Percentiles rank a stretch among this genome's conserved stretches.
Evolutionary conservation across 2,329 filamentous ascomycete species (phyloP).

Genomic region (Penicillium expansum): DNA sequence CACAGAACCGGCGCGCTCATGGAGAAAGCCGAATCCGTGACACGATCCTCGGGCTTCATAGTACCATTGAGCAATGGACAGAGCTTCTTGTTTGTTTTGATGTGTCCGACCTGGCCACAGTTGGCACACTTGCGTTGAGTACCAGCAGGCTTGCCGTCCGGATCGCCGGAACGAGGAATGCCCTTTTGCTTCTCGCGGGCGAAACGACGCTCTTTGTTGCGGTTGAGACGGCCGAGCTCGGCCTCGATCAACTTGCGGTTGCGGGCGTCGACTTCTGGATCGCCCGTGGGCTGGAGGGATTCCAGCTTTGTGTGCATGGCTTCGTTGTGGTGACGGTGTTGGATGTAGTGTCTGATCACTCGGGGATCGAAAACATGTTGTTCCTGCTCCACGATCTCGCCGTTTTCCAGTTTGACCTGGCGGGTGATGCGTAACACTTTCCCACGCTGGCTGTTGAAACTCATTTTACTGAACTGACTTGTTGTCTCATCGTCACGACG

Average conservation of each 20-base stretch:
- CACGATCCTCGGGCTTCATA: conserved; percentile 57
- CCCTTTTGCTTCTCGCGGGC: conserved; percentile 88
- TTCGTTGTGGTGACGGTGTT: conserved; percentile 68
- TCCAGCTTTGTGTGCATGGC: conserved; percentile 70
- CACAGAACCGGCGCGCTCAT: conserved; percentile 43
- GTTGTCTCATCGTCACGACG: conserved; percentile 70
- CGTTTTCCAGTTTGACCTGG: conserved; percentile 60
- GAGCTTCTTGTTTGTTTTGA: conserved; percentile 99
- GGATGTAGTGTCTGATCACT: conserved; percentile 86
- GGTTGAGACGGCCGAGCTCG: conserved; percentile 79
- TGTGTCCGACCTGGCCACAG: conserved; percentile 93
- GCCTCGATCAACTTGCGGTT: conserved; percentile 62
- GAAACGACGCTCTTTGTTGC: conserved; percentile 86
- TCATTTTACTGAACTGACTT: conserved; percentile 73
- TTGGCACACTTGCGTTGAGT: conserved; percentile 89
- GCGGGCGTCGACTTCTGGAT: conserved; percentile 63
- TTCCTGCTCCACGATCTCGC: conserved; percentile 60
- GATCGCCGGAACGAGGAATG: conserved; percentile 47
- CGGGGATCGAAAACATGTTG: conserved; percentile 72
- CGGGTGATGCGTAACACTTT: conserved; percentile 73
- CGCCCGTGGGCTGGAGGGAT: conserved; percentile 62
- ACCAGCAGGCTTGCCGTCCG: conserved; percentile 62
- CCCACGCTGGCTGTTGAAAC: conserved; percentile 65
- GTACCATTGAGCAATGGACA: conserved; percentile 84
- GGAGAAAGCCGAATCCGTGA: conserved; percentile 48